Evolutionary conservation across 352 stramenopile genomes (phyloP), one percentile per base, ranked within the genome.

Genomic region (Poterioochromonas sp.): DNA sequence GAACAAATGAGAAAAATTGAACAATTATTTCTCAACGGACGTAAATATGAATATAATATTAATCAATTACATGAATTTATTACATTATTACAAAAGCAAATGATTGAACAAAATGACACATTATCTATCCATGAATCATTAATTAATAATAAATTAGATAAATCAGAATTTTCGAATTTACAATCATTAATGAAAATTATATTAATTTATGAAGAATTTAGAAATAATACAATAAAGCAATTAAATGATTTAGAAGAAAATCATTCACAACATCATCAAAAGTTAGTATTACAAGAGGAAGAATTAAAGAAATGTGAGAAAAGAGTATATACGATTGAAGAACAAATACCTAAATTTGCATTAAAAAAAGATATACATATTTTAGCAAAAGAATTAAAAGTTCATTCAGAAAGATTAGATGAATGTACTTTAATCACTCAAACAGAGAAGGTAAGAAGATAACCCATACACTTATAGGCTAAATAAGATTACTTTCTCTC

Each of bases 191-290:
- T 44, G 8, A 29, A 11, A n/a, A 71, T 43, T n/a, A 29, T 71
- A 22, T 8, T 15, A n/a, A 8, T 47, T 22, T 71, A 71, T 71
- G 62, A 71, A 43, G 62, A 71, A 5, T 71, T 71, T 29, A 12
- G 32, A 32, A 47, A 71, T 12, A 22, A 12, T 29, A 71, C 62
- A 32, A 29, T 47, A 41, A 1, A 47, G 11, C 5, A 44, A 15
- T 47, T 71, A 47, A 2, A 47, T 1, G 1, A 71, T 12, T 43
- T 71, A 1, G 5, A 11, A 20, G n/a, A n/a, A n/a, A 2, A 47
- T 1, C n/a, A 71, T 12, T 43, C 41, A 1, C 8, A 11, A 20
- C 11, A 5, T 29, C 26, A n/a, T 12, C 2, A 71, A 35, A 43
- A 71, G 32, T 44, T 43, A 71, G 15, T 32, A 15, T 5, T 26